Base-by-base conservation (phyloP, 805 yeast species). In the Lachancea cidri region DNA sequence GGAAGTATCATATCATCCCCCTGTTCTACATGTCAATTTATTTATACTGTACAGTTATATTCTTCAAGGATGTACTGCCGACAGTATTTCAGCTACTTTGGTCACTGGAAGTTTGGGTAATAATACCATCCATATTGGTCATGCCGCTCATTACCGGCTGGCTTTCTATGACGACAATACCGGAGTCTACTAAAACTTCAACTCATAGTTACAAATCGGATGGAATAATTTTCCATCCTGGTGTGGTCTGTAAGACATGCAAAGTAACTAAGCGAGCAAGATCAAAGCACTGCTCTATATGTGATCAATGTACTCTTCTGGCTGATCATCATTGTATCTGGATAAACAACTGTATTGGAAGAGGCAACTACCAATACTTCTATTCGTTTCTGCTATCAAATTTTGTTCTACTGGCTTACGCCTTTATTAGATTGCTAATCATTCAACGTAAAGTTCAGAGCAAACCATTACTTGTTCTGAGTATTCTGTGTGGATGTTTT, bases 271-370 rank as follows among this genome's bases (percentile, higher is more conserved):
- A 88, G 49, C 81, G 84, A 0, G 83, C 88, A 0, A 64, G 95
- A 30, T 70, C 93, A 0, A 79, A 81, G 45, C 95, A 86, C 63
- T 86, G 95, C 53, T 68, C 75, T 4, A 68, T 72, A 4, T 86
- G 95, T 59, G 74, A 74, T 40, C 57, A 62, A 2, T 86, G 96
- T 56, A 68, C 83, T 4, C 58, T 74, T 8, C 52, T 73, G 36
- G 82, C 77, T 51, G 96, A 86, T 52, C 91, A 83, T 56, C 89
- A 83, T 58, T 83, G 91, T 52, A 56, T 75, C 29, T 79, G 85
- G 78, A 59, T 85, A 36, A 81, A 84, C 54, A 84, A 79, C 52
- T 86, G 95, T 57, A 73, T 86, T 33, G 95, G 94, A 0, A 66
- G 68, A 47, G 69, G 73, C 35, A 86, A 86, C 55, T 79, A 73